phyloP scores from a whole-genome alignment of 352 stramenopile genomes.

The Phytophthora niederhauseri region DNA sequence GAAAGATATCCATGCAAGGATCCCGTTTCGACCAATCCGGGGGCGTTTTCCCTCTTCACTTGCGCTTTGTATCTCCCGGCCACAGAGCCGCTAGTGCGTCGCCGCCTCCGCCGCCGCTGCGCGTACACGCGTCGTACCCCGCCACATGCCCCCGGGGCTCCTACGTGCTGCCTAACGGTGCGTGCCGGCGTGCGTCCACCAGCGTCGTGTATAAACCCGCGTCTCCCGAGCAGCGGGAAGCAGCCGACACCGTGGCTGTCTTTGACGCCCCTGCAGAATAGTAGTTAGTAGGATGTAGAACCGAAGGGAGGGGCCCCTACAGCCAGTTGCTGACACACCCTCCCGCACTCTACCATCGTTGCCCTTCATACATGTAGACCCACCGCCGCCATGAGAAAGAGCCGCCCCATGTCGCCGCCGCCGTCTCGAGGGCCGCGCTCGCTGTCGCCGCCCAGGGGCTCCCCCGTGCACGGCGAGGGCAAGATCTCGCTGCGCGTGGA shows the following conservation, averaged over 20 bases:
- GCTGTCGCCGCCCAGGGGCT: slow-evolving; percentile 56
- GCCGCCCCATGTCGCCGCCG: slow-evolving; percentile 34
- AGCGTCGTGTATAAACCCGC: slow-evolving; percentile 18
- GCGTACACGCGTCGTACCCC: slow-evolving; percentile 6
- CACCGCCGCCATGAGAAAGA: slow-evolving; percentile 36
- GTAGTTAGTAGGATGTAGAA: not conserved
- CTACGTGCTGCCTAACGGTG: slow-evolving; percentile 37
- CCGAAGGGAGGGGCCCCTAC: not conserved
- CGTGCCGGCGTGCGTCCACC: slow-evolving; percentile 11
- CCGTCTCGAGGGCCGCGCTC: slow-evolving; percentile 29
- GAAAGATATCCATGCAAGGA: slow-evolving; percentile 5
- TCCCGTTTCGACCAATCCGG: slow-evolving; percentile 28
- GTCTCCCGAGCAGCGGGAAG: slow-evolving; percentile 15
- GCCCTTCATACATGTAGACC: slow-evolving; percentile 27
- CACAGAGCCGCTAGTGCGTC: slow-evolving; percentile 24
- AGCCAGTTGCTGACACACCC: slow-evolving; percentile 21
- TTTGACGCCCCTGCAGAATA: not conserved
- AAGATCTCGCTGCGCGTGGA: slow-evolving; percentile 81
- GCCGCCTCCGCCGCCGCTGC: slow-evolving; percentile 7
- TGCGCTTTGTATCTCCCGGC: slow-evolving; percentile 23
- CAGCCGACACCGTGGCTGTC: slow-evolving; percentile 22
- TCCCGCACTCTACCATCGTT: slow-evolving; percentile 10
- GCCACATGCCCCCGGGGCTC: slow-evolving; percentile 19
- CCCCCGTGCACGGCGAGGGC: slow-evolving; percentile 63
- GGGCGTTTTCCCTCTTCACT: not conserved